phyloP scores from a whole-genome alignment of 129 eudicot species.

The Centella asiatica region DNA sequence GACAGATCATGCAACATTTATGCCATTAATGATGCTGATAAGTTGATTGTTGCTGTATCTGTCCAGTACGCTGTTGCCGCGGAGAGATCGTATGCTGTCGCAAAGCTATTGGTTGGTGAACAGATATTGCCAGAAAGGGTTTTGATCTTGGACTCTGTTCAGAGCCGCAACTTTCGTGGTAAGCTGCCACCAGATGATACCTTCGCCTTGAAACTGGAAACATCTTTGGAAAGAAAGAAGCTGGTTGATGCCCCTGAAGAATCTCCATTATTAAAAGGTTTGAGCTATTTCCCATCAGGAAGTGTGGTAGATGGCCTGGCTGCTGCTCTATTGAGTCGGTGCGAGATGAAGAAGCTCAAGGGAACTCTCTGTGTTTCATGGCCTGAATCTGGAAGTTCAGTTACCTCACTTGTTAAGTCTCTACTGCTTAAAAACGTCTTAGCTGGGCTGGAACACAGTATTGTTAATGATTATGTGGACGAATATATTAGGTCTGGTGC shows the following conservation, averaged over 20 bases:
- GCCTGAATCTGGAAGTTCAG: conserved; percentile 75
- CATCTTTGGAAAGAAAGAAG: conserved; percentile 39
- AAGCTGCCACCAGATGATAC: conserved; percentile 80
- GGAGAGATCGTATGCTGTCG: conserved; percentile 65
- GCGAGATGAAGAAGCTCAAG: conserved; percentile 63
- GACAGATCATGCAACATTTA: conserved; percentile 88
- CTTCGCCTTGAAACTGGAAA: conserved; percentile 75
- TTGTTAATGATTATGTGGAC: conserved; percentile 33
- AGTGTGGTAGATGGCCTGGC: conserved; percentile 85
- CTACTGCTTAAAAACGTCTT: conserved; percentile 53
- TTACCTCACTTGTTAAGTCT: conserved; percentile 37
- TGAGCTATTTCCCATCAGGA: conserved; percentile 77
- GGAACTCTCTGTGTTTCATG: conserved; percentile 70
- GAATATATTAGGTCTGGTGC: conserved; percentile 43
- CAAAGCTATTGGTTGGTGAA: conserved; percentile 56
- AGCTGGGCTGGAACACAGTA: conserved; percentile 30
- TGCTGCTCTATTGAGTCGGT: conserved; percentile 77
- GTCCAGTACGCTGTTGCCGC: conserved; percentile 58
- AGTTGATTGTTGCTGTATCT: conserved; percentile 43
- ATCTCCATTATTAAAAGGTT: conserved; percentile 34
- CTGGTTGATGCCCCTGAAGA: conserved; percentile 19
- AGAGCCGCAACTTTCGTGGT: conserved; percentile 72
- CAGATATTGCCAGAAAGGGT: conserved; percentile 60
- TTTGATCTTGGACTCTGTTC: conserved; percentile 72
- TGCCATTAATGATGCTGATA: conserved; percentile 37